Base-by-base conservation (phyloP, 305 asterid genomes). In the Solanum aculeatissimum region DNA sequence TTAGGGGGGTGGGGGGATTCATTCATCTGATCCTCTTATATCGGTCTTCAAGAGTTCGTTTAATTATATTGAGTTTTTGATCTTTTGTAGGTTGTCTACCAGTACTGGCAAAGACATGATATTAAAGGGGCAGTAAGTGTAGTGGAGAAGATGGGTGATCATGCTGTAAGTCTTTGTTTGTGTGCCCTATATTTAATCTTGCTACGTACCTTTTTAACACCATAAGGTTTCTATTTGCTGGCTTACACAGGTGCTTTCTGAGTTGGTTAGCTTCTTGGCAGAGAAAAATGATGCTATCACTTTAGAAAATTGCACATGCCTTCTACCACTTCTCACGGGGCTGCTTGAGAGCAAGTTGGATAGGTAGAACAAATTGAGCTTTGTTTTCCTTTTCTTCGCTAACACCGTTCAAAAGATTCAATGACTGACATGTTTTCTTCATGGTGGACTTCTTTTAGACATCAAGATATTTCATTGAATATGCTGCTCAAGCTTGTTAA, bases 401-500 rank as follows among this genome's bases (percentile, higher is more conserved):
- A 23, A 25, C 29, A 25, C 40, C 54, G 13, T n/a, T 54, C 45
- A 69, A 69, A 49, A 74, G 21, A 1, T 21, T 21, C 45, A 42
- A 83, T 53, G 42, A 25, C 62, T 35, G 81, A 83, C 11, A 70
- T 35, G 21, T 38, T 83, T 43, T 45, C 71, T 54, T 70, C 81
- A n/a, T 69, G 80, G 62, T 45, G 62, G 81, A 6, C 51, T 51
- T 69, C 35, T 84, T 87, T 74, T 83, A 97, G 99, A 94, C 98
- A 97, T 90, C 97, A 92, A 91, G 93, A 92, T 85, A 88, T 95
- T 87, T 97, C 98, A 82, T 86, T 97, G 87, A 94, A 89, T 86
- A 88, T 97, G 97, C 93, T 97, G 85, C 91, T 97, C 65, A 95
- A 93, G 91, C 91, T 97, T 89, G 99, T 94, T 83, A 92, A 97